Evolutionary conservation across 2,329 filamentous ascomycete genomes (phyloP).

Genomic region (Colletotrichum scovillei): DNA sequence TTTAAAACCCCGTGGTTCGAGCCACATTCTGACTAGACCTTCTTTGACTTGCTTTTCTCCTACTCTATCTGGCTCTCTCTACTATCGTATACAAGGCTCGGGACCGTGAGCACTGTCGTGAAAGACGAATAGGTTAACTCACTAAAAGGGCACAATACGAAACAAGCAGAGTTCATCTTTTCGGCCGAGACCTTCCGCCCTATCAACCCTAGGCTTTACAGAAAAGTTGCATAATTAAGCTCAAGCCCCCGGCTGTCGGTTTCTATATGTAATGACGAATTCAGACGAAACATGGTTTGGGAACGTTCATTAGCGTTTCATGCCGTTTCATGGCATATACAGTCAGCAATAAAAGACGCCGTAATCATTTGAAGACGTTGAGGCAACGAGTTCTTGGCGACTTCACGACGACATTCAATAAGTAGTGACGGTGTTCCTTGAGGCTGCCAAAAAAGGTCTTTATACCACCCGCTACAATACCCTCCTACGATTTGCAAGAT

Average conservation of each 20-base stretch:
- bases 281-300: constrained; percentile 24
- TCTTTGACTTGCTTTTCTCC: too few species aligned
- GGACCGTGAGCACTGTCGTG: neutral
- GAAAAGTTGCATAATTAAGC: neutral
- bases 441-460: neutral
- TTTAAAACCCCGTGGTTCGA: too few species aligned
- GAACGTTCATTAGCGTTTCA: constrained; percentile 17
- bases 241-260: neutral
- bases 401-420: neutral
- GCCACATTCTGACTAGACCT: too few species aligned
- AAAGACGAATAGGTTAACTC: neutral
- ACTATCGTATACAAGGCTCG: too few species aligned
- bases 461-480: neutral
- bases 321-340: constrained; percentile 12
- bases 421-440: neutral
- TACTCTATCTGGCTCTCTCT: too few species aligned
- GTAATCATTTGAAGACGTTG: neutral
- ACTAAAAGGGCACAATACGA: neutral
- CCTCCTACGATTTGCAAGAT: neutral
- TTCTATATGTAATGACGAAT: neutral
- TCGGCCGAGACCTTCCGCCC: too few species aligned
- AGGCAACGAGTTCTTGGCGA: neutral
- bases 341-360: neutral
- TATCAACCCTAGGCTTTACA: neutral
- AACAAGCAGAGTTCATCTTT: neutral